Conservation (phyloP, 2,329 filamentous ascomycete genomes). For the Raffaelea arxii region DNA sequence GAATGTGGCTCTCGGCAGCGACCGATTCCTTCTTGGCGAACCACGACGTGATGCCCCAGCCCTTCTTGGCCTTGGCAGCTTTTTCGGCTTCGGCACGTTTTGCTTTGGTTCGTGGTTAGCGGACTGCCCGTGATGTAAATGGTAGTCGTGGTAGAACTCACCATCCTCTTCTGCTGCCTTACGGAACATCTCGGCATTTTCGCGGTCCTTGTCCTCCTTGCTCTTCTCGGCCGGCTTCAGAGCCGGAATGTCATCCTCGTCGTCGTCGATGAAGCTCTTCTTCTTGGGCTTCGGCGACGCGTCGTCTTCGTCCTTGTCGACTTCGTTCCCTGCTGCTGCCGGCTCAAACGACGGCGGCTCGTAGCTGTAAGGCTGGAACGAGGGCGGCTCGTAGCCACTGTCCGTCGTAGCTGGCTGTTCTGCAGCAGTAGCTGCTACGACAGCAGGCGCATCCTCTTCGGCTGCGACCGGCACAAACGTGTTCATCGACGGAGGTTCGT, state of each 20-base stretch:
- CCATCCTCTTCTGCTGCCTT: constrained; percentile 71
- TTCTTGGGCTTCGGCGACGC: constrained; percentile 54
- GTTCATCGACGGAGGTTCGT: constrained; percentile 35
- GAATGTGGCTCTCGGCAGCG: constrained; percentile 40
- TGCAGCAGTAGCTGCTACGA: constrained; percentile 10
- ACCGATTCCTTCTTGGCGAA: constrained; percentile 57
- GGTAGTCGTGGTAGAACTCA: constrained; percentile 31
- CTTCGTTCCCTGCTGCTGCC: constrained; percentile 40
- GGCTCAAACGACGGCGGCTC: constrained; percentile 42
- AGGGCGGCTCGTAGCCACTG: constrained; percentile 50
- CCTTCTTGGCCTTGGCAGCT: constrained; percentile 46
- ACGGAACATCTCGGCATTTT: constrained; percentile 77
- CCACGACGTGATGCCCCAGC: constrained; percentile 81
- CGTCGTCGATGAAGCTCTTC: constrained; percentile 73
- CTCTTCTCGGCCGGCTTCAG: constrained; percentile 43
- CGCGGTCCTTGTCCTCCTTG: constrained; percentile 60
- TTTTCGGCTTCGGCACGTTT: constrained; percentile 48
- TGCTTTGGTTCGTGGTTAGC: constrained; percentile 29
- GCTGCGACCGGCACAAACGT: constrained; percentile 21
- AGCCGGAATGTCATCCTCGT: constrained; percentile 65
- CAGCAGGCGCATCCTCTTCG: constrained; percentile 1
- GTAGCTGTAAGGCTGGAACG: constrained; percentile 50
- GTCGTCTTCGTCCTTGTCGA: constrained; percentile 31
- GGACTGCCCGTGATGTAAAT: too few species aligned
- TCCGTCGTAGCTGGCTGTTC: constrained; percentile 20